These are phyloP conservation scores for Friedmanniomyces endolithicus DNA, from an alignment of 495 filamentous ascomycete species.

Conservation along the genomic window DNA sequence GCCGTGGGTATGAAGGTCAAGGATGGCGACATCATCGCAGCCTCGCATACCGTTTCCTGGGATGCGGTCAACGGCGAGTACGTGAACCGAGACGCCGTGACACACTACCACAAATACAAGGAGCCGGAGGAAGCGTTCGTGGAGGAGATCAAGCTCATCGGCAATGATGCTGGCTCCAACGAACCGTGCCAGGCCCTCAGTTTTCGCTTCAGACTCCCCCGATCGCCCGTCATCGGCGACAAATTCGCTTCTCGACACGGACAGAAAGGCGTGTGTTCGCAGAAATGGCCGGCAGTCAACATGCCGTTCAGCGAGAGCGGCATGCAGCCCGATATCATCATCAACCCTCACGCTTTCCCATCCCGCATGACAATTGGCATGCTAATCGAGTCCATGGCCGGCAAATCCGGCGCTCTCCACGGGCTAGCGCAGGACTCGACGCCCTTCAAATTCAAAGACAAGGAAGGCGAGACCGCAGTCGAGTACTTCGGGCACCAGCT, in stretches of 20 bases:
- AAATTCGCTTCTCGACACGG: constrained; percentile 98
- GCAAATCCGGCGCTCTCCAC: constrained; percentile 87
- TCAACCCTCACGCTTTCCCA: constrained; percentile 99
- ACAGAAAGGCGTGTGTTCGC: constrained; percentile 94
- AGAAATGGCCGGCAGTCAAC: constrained; percentile 86
- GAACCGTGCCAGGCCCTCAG: constrained; percentile 76
- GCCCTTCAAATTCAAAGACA: constrained; percentile 67
- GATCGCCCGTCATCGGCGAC: constrained; percentile 87
- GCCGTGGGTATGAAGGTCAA: constrained; percentile 59
- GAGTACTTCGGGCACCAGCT: constrained; percentile 96
- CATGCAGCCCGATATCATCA: constrained; percentile 94
- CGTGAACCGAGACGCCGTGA: constrained; percentile 65
- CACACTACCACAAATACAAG: constrained; percentile 82
- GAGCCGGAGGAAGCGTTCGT: constrained; percentile 75
- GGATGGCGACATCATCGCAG: constrained; percentile 73
- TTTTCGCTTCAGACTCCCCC: constrained; percentile 83
- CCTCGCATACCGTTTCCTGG: constrained; percentile 73
- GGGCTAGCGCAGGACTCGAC: constrained; percentile 89
- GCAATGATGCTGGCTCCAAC: constrained; percentile 56
- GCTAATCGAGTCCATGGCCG: constrained; percentile 95
- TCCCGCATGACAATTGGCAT: constrained; percentile 99
- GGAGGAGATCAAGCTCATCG: constrained; percentile 84
- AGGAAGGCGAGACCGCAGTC: constrained; percentile 78
- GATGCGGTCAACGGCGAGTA: constrained; percentile 43
- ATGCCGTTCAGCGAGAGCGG: constrained; percentile 98